phyloP scores from a whole-genome alignment of 495 filamentous ascomycete genomes.

The Pyronema omphalodes region DNA sequence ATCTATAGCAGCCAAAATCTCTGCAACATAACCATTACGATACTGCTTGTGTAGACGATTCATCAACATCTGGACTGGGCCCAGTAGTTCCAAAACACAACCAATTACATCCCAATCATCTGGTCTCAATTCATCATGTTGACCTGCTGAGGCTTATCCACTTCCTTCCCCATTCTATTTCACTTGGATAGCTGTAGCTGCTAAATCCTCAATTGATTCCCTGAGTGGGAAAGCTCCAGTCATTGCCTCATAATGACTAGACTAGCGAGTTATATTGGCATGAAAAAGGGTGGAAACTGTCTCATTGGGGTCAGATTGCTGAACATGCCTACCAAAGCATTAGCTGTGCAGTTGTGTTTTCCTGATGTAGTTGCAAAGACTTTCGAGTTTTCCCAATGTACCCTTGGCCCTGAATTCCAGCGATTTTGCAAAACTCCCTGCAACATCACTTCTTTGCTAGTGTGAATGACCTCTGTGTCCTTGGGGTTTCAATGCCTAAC shows the following conservation, averaged over 20 bases:
- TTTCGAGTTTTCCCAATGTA: constrained; percentile 4
- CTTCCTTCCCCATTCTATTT: too few species aligned
- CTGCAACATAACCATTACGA: neutral
- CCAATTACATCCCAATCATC: constrained; percentile 6
- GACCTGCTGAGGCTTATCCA: too few species aligned
- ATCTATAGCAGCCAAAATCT: neutral
- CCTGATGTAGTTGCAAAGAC: too few species aligned
- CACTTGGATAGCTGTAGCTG: neutral
- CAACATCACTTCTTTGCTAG: neutral
- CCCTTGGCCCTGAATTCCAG: constrained; percentile 2
- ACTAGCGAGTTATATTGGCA: constrained; percentile 1
- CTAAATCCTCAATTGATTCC: neutral
- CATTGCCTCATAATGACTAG: neutral
- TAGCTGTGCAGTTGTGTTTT: neutral
- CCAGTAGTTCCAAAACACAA: neutral
- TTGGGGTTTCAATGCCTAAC: neutral
- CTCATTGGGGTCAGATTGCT: neutral
- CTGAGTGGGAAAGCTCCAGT: neutral
- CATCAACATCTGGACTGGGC: neutral
- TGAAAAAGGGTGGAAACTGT: too few species aligned
- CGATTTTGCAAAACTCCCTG: neutral
- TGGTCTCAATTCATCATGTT: neutral
- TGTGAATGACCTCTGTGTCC: neutral
- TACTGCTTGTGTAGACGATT: neutral
- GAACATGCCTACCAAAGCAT: neutral